These are phyloP conservation scores for Camellia sinensis DNA, from an alignment of 148 eudicot genomes.

Conservation along the genomic window DNA sequence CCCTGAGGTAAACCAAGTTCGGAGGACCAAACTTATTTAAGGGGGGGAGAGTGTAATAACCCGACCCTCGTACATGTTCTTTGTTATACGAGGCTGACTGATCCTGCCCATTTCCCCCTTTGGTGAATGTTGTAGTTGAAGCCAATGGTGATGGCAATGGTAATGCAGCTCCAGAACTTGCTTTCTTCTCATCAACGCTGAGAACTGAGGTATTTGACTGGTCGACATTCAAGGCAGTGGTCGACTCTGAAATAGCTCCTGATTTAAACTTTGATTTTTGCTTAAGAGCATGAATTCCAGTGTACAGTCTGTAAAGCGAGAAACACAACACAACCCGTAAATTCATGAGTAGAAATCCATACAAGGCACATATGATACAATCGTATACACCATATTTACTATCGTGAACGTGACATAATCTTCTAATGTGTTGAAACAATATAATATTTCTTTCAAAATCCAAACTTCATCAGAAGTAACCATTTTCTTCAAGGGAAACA, in stretches of 20 bases:
- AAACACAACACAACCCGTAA: background rate
- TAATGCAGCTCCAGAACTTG: conserved; percentile 27
- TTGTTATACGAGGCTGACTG: conserved; percentile 27
- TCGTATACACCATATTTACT: background rate
- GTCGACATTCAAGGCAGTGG: conserved; percentile 71
- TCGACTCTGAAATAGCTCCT: conserved; percentile 67
- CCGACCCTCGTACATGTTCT: too few relatives aligned
- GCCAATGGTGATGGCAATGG: conserved; percentile 39
- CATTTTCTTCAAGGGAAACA: background rate
- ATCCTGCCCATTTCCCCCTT: too few relatives aligned
- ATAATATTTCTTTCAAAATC: too few relatives aligned
- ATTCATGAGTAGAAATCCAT: background rate
- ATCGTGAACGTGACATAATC: too few relatives aligned
- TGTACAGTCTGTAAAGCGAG: conserved; percentile 57
- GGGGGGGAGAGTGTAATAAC: too few relatives aligned
- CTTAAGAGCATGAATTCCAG: conserved; percentile 84
- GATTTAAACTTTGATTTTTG: conserved; percentile 76
- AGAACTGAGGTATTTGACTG: conserved; percentile 50
- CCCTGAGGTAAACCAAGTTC: too few relatives aligned
- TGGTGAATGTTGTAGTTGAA: conserved; percentile 33
- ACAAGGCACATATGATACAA: background rate
- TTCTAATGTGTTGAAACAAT: too few relatives aligned
- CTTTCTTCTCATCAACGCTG: conserved; percentile 47
- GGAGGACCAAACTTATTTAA: too few relatives aligned
- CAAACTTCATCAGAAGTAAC: background rate